Evolutionary conservation across 2,329 filamentous ascomycete species (phyloP).

Genomic region (Scopulariopsis brevicaulis): DNA sequence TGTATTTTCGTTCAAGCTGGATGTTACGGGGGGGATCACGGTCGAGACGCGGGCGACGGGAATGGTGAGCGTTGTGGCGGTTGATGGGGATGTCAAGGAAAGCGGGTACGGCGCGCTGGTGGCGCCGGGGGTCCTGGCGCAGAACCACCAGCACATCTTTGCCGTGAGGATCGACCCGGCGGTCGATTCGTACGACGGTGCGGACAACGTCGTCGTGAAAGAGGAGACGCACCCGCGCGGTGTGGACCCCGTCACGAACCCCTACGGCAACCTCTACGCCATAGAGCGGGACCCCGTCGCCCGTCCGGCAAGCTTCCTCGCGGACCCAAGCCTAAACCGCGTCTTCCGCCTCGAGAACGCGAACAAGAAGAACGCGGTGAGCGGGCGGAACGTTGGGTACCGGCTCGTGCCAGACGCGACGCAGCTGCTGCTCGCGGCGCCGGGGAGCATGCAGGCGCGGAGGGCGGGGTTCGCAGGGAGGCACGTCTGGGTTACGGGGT

Average conservation of each 20-base stretch:
- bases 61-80: conserved; percentile 49
- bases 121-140: conserved; percentile 50
- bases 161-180: conserved; percentile 52
- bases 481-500: conserved; percentile 35
- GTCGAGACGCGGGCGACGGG: conserved; percentile 56
- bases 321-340: conserved; percentile 39
- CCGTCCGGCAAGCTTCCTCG: conserved; percentile 34
- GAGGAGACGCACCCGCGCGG: conserved; percentile 23
- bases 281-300: conserved; percentile 35
- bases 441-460: conserved; percentile 26
- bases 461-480: conserved; percentile 33
- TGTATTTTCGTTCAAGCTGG: conserved; percentile 40
- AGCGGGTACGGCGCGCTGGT: conserved; percentile 50
- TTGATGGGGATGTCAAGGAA: conserved; percentile 38
- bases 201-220: conserved; percentile 34
- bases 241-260: conserved; percentile 41
- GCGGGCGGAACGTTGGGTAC: conserved; percentile 36
- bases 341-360: conserved; percentile 36
- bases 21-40: conserved; percentile 48
- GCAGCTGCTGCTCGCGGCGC: conserved; percentile 34
- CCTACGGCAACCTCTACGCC: conserved; percentile 49
- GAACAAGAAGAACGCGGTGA: conserved; percentile 30
- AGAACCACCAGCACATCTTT: conserved; percentile 64
- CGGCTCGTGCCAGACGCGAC: conserved; percentile 32
- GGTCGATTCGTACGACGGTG: conserved; percentile 35